Evolutionary conservation across 208 protist species (phyloP).

Genomic region (Trypanosoma lewisi): DNA sequence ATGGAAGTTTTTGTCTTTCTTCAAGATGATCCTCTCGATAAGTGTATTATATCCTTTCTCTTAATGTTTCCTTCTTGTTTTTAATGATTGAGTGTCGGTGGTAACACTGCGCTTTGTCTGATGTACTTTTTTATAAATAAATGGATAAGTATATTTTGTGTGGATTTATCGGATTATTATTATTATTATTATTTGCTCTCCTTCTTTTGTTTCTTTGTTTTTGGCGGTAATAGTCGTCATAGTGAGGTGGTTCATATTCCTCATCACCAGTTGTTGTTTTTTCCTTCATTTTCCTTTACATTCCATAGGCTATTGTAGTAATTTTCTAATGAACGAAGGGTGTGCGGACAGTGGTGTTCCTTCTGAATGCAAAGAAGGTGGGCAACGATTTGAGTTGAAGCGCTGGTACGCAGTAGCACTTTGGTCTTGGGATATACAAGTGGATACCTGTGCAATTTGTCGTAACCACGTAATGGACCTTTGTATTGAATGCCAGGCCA

Average conservation of each 20-base stretch:
- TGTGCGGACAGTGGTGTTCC: neutral
- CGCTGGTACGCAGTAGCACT: constrained; percentile 98
- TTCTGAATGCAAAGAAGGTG: constrained; percentile 19
- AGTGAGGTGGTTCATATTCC: no score
- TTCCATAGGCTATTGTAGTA: neutral
- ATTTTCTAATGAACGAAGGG: constrained; percentile 18
- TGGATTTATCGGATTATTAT: no score
- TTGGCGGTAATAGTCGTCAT: no score
- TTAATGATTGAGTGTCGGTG: no score
- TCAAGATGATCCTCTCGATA: constrained; percentile 2
- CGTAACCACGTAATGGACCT: constrained; percentile 99
- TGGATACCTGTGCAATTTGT: constrained; percentile 99
- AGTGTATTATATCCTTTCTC: no score
- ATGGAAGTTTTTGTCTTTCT: constrained; percentile 51
- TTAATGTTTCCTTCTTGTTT: neutral
- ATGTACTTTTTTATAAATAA: no score
- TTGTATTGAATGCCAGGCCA: constrained; percentile 98
- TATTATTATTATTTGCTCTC: no score
- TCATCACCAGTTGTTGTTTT: no score
- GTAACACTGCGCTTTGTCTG: no score
- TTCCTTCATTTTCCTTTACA: constrained; percentile 1
- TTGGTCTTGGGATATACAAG: constrained; percentile 98
- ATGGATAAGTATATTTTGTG: no score
- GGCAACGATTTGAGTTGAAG: constrained; percentile 86
- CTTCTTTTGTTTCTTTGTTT: no score